Evolutionary conservation across 192 early-diverging fungal species (phyloP).

Genomic region (Helicostylum pulchrum): DNA sequence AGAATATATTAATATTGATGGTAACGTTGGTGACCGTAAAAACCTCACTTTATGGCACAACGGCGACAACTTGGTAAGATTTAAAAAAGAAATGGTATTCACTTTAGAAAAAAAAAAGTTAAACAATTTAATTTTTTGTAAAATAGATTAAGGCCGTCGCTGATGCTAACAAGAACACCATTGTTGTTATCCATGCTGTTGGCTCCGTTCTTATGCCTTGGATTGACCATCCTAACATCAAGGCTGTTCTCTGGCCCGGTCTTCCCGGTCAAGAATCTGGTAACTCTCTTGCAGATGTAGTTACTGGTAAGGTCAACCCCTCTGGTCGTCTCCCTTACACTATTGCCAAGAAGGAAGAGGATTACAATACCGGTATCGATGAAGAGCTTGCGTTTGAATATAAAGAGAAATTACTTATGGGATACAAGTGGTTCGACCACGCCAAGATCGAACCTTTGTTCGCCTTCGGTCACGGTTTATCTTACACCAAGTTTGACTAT

Average conservation of each 20-base stretch:
- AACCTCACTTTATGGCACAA: conserved; percentile 55
- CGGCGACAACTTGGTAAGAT: conserved; percentile 49
- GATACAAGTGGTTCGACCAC: conserved; percentile 51
- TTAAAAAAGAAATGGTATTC: neutral
- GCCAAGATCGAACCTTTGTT: conserved; percentile 51
- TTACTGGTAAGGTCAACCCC: conserved; percentile 63
- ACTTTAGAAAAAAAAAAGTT: neutral
- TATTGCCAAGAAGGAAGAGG: conserved; percentile 35
- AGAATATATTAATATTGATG: conserved; percentile 39
- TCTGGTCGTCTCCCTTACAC: conserved; percentile 62
- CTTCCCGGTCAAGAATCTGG: conserved; percentile 66
- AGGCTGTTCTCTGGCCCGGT: conserved; percentile 45
- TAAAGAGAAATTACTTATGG: conserved; percentile 51
- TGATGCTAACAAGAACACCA: conserved; percentile 33
- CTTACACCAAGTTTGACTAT: conserved; percentile 63
- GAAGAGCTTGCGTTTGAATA: conserved; percentile 33
- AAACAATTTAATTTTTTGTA: neutral
- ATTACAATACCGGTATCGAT: conserved; percentile 36
- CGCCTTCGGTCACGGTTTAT: conserved; percentile 61
- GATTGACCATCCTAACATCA: conserved; percentile 56
- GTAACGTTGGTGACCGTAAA: conserved; percentile 57
- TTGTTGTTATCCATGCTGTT: conserved; percentile 45
- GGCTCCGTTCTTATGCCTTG: conserved; percentile 60
- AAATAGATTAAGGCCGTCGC: conserved; percentile 36
- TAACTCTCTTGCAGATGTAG: conserved; percentile 60